A percentile compares a stretch with the other conserved stretches of the same genome.
These are phyloP conservation scores for Dactylellina parvicollis DNA, from an alignment of 2,329 filamentous ascomycete species.

Conservation along the genomic window DNA sequence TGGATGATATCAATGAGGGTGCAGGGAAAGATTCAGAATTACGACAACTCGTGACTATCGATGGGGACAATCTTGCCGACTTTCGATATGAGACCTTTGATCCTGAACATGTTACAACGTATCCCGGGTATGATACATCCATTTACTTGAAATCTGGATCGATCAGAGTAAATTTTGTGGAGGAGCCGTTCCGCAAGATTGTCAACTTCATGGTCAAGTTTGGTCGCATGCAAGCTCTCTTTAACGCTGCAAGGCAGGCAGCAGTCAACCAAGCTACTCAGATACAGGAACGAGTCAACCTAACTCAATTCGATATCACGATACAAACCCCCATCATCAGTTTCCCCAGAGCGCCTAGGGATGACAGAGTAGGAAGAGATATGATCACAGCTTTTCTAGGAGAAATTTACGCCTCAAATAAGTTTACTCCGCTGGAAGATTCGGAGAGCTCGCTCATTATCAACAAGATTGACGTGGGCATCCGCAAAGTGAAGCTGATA, in stretches of 20 bases:
- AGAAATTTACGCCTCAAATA: slow-evolving; percentile 96
- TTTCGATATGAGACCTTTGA: slow-evolving; percentile 98
- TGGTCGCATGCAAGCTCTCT: slow-evolving; percentile 98
- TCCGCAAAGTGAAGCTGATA: slow-evolving; percentile 89
- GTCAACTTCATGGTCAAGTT: slow-evolving; percentile 98
- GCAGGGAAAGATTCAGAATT: slow-evolving; percentile 82
- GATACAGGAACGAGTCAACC: slow-evolving; percentile 86
- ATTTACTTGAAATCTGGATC: slow-evolving; percentile 91
- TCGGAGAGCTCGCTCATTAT: slow-evolving; percentile 76
- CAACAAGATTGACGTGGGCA: slow-evolving; percentile 89
- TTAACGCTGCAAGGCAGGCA: slow-evolving; percentile 94
- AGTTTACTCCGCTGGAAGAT: slow-evolving; percentile 85
- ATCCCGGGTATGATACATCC: slow-evolving; percentile 94
- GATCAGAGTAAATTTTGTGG: slow-evolving; percentile 94
- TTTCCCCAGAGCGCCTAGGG: slow-evolving; percentile 72
- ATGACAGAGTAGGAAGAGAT: slow-evolving; percentile 73
- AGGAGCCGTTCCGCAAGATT: slow-evolving; percentile 97
- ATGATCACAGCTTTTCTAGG: slow-evolving; percentile 90
- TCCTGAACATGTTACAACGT: slow-evolving; percentile 72
- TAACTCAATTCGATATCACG: slow-evolving; percentile 91
- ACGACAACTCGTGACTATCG: slow-evolving; percentile 88
- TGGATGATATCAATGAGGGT: slow-evolving; percentile 93
- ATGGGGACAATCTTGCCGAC: slow-evolving; percentile 93
- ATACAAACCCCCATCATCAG: slow-evolving; percentile 96
- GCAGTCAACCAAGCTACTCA: slow-evolving; percentile 93